Evolutionary conservation across 2,329 filamentous ascomycete genomes (phyloP), one percentile per base, ranked within the genome.

Genomic region (Neopestalotiopsis clavispora): DNA sequence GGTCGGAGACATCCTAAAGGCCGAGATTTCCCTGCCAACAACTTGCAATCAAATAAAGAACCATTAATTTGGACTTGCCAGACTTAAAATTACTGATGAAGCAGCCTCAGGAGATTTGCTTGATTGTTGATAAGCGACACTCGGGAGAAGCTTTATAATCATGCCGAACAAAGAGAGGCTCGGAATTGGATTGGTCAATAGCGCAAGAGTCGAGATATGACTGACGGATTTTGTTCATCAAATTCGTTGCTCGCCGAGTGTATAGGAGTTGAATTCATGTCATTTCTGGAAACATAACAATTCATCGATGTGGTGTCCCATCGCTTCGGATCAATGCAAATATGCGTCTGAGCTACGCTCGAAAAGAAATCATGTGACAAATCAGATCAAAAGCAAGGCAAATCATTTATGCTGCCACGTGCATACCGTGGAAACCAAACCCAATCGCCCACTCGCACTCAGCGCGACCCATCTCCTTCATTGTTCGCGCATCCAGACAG

Each of bases 371-470:
- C 10, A 38, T 10, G 28, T 23, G 57, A 13, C 14, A 4, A 30
- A 13, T 17, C 57, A 59, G 6, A 17, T 13, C 30, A 12, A 38
- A 14, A 59, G 10, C 20, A 4, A 23, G 56, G 56, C 30, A 59
- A 34, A 30, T 5, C 1, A 7, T 17, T 17, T 42, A 62, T 9
- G 67, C 63, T 30, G 65, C 71, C 65, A 78, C 77, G 70, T 80
- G 81, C 20, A 77, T 75, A 0, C 85, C 84, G 77, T 86, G 85
- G 72, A 87, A 86, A 0, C 84, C 84, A 70, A 86, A 80, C 2
- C 76, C 78, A 66, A 86, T 79, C 4, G 79, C 78, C 10, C 77
- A 79, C 4, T 78, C 76, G 66, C 84, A 77, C 67, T 84, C 81
- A 20, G 85, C 85, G 40, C 83, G 78, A 0, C 83, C 85, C 38